Base-by-base conservation (phyloP, 1,139 yeast species). In the Taphrina confusa region DNA sequence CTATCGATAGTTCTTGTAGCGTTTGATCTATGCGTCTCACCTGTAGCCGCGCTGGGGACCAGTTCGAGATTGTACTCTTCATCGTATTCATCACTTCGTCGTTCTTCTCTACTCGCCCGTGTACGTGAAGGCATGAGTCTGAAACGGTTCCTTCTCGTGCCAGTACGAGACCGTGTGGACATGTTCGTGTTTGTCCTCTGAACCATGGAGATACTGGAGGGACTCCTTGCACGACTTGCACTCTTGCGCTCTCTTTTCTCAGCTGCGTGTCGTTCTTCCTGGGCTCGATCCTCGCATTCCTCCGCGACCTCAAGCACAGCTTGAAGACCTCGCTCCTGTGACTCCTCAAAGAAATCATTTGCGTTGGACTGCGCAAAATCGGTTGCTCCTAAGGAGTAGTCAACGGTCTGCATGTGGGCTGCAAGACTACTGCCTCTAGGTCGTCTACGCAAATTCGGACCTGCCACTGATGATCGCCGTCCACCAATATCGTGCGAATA, bases 291-390 rank as follows among this genome's bases (percentile, higher is more conserved):
- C 20, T 54, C 58, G 31, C 27, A 33, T 27, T 54, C 58, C 18
- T 44, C 58, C 4, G 58, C 58, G 23, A 54, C 58, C 25, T 54
- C 58, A 9, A 54, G 50, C n/a, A 54, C 58, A 22, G 58, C 58
- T 22, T 45, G 51, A 3, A 54, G 25, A 8, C 58, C 58, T 12
- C 58, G 37, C 23, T 54, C 58, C 25, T 54, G 58, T 9, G 58
- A 54, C 28, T 54, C 51, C 18, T 54, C 51, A 20, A 54, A 54
- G 44, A 54, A 54, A 27, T 54, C 58, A 25, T 54, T 54, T 12
- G 58, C 45, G 23, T 45, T 30, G 14, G 58, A 54, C 27, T 42
- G 51, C 4, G 58, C 58, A 34, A 54, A 54, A n/a, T 54, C 58
- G 3, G 51, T 44, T 14, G 58, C 58, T 1, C 58, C 58, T 6